phyloP scores from a whole-genome alignment of 208 protist species.

The Leishmania amazonensis region DNA sequence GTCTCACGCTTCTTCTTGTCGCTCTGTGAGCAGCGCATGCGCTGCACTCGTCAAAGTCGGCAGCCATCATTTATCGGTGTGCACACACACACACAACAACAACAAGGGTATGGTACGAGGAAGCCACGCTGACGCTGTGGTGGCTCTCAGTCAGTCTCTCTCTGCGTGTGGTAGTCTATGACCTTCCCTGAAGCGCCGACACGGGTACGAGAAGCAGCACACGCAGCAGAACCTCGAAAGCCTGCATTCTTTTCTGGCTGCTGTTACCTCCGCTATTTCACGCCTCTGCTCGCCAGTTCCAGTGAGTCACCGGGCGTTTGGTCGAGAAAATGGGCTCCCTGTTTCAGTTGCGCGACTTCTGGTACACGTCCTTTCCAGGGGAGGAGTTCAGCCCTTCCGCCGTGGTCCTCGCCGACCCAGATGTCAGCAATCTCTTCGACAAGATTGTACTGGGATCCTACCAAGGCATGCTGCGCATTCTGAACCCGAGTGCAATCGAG shows the following conservation, averaged over 20 bases:
- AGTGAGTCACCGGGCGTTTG: neutral
- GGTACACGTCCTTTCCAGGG: constrained; percentile 69
- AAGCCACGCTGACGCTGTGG: neutral
- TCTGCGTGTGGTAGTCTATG: neutral
- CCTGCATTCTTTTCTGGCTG: neutral
- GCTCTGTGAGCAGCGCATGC: neutral
- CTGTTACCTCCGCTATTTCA: neutral
- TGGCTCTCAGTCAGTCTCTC: neutral
- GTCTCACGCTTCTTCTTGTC: constrained; percentile 7
- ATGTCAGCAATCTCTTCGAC: constrained; percentile 52
- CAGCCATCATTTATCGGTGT: neutral
- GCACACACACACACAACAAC: neutral
- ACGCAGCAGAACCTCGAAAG: neutral
- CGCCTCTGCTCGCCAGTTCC: neutral
- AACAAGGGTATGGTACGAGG: neutral
- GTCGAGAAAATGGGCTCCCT: constrained; percentile 79
- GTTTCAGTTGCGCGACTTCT: constrained; percentile 92
- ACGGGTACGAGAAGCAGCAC: neutral
- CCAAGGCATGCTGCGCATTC: constrained; percentile 82
- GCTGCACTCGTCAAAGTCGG: neutral
- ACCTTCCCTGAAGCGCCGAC: neutral
- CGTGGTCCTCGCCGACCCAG: constrained; percentile 72
- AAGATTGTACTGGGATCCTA: constrained; percentile 89
- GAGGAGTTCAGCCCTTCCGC: constrained; percentile 84
- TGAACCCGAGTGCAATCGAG: constrained; percentile 57